These are phyloP conservation scores for Kwoniella europaea DNA, from an alignment of 768 basidiomycete species.

Conservation along the genomic window DNA sequence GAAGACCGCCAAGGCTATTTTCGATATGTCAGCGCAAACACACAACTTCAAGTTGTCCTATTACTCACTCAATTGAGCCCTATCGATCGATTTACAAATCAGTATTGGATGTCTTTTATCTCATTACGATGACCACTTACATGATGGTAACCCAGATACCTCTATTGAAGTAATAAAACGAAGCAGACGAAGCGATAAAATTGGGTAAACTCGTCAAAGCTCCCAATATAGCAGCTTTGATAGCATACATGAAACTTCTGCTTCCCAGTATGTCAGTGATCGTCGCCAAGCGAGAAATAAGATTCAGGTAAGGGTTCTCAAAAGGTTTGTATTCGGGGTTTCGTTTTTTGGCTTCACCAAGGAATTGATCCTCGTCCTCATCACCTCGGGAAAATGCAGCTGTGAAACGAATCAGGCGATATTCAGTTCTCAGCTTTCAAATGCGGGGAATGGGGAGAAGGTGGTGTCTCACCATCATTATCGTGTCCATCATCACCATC, in stretches of 20 bases:
- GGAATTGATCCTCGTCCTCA: constrained; percentile 31
- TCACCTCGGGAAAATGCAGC: constrained; percentile 28
- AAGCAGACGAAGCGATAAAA: constrained; percentile 45
- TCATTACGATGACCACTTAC: constrained; percentile 24
- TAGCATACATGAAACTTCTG: constrained; percentile 50
- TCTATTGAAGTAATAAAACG: constrained; percentile 52
- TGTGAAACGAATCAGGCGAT: background rate
- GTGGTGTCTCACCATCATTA: constrained; percentile 33
- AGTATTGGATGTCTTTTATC: background rate
- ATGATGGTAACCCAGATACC: constrained; percentile 51
- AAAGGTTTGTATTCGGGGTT: constrained; percentile 54
- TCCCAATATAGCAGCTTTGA: constrained; percentile 51
- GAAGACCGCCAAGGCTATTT: constrained; percentile 46
- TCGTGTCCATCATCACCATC: constrained; percentile 40
- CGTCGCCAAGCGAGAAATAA: constrained; percentile 31
- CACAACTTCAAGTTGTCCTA: background rate
- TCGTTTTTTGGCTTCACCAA: constrained; percentile 48
- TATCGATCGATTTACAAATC: constrained; percentile 2
- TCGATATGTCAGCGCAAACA: constrained; percentile 11
- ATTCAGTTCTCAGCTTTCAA: background rate
- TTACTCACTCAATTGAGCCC: constrained; percentile 47
- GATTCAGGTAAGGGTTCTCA: constrained; percentile 37
- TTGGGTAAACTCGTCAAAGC: constrained; percentile 47
- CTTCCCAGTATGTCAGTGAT: constrained; percentile 39
- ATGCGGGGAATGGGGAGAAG: too few relatives aligned